A percentile compares a stretch with the other conserved stretches of the same genome.
Evolutionary conservation across 2,329 filamentous ascomycete genomes (phyloP).

Genomic region (Acrocalymma vagum): DNA sequence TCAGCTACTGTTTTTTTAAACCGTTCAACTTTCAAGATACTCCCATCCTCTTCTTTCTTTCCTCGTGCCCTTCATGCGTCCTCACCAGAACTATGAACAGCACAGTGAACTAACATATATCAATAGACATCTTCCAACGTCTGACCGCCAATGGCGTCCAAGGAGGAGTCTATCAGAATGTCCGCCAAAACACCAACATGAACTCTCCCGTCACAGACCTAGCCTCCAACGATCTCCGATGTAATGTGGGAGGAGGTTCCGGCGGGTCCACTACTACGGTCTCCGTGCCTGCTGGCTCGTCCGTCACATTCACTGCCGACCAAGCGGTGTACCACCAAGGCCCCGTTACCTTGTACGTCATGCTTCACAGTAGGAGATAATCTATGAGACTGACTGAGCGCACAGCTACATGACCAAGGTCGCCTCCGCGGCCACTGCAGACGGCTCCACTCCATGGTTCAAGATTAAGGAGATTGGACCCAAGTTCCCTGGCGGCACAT

Average conservation of each 20-base stretch:
- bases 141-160: conserved; percentile 46
- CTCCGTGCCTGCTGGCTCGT: conserved; percentile 44
- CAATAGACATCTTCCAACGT: conserved; percentile 50
- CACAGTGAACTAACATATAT: no score
- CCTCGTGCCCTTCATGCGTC: no score
- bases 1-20: not conserved
- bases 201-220: conserved; percentile 48
- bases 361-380: no score
- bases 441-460: conserved; percentile 49
- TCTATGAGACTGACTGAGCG: no score
- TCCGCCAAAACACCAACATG: conserved; percentile 47
- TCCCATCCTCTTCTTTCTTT: no score
- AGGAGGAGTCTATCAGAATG: conserved; percentile 45
- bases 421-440: conserved; percentile 36
- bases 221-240: conserved; percentile 41
- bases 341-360: conserved; percentile 45
- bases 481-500: conserved; percentile 40
- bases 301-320: conserved; percentile 46
- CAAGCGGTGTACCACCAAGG: conserved; percentile 50
- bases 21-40: no score
- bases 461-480: conserved; percentile 51
- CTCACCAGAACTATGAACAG: no score
- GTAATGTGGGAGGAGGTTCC: conserved; percentile 43
- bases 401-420: conserved; percentile 51
- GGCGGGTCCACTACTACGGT: conserved; percentile 41